These are phyloP conservation scores for Penstemon newberryi DNA, from an alignment of 257 asterid species.

Conservation along the genomic window DNA sequence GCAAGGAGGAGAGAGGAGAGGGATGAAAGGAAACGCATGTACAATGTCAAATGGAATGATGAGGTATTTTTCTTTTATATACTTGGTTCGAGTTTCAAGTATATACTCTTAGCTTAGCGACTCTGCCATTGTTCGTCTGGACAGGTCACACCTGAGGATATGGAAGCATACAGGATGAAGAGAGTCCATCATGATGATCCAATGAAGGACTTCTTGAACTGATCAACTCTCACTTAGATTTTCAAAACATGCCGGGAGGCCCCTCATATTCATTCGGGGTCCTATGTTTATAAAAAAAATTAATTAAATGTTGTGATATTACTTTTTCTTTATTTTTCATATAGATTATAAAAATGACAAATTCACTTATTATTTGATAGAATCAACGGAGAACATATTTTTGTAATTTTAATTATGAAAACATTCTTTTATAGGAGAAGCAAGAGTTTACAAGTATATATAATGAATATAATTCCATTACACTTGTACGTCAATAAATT, in stretches of 20 bases:
- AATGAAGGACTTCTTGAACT: slow-evolving; percentile 70
- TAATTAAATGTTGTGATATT: no score
- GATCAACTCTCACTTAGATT: slow-evolving; percentile 5
- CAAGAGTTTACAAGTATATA: no score
- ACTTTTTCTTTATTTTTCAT: no score
- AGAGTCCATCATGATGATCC: slow-evolving; percentile 80
- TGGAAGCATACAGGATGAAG: slow-evolving; percentile 87
- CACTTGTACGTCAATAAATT: no score
- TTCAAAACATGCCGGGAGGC: not conserved
- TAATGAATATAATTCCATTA: no score
- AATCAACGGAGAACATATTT: no score
- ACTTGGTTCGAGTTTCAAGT: not conserved
- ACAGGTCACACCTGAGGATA: slow-evolving; percentile 76
- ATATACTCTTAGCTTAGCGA: not conserved
- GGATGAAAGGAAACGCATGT: slow-evolving; percentile 90
- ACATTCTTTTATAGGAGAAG: no score
- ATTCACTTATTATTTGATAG: no score
- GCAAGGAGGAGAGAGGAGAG: slow-evolving; percentile 71
- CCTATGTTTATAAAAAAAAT: no score
- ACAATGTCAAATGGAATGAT: slow-evolving; percentile 87
- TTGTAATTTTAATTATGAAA: no score
- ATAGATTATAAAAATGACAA: no score
- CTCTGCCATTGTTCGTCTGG: slow-evolving; percentile 9
- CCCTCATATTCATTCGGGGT: no score
- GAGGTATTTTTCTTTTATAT: slow-evolving; percentile 49